Percentiles rank a stretch among this genome's conserved stretches.
Evolutionary conservation across 2,329 filamentous ascomycete genomes (phyloP).

Genomic region (Escovopsis sp.): DNA sequence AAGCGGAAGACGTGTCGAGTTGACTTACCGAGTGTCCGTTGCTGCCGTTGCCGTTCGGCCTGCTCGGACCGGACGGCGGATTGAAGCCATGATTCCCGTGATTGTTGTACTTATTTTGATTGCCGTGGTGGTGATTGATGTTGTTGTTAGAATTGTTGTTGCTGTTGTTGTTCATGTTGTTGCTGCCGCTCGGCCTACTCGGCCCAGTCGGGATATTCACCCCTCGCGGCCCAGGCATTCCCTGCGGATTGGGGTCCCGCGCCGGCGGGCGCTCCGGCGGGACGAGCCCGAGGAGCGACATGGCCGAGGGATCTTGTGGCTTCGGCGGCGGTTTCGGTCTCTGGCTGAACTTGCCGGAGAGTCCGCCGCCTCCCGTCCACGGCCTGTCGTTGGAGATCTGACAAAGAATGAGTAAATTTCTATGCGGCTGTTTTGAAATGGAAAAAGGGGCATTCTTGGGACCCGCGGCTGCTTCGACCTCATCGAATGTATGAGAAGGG

Average conservation of each 20-base stretch:
- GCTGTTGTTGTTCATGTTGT: no score
- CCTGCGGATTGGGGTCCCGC: constrained; percentile 7
- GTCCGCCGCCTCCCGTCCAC: constrained; percentile 16
- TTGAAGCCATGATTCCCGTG: no score
- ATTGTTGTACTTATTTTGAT: no score
- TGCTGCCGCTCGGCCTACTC: constrained; percentile 10
- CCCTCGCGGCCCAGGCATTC: constrained; percentile 4
- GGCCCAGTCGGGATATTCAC: constrained; percentile 7
- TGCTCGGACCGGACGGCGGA: no score
- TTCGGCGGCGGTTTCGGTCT: constrained; percentile 16
- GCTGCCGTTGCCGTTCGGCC: constrained; percentile 2
- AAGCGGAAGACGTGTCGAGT: no score
- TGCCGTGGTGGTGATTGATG: no score
- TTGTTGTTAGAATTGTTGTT: no score
- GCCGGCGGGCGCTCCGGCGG: constrained; percentile 29
- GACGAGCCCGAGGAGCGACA: constrained; percentile 33
- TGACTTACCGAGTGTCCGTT: constrained; percentile 7
- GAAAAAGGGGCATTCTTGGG: no score
- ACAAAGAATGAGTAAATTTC: no score
- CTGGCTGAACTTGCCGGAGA: constrained; percentile 22
- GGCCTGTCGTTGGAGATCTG: constrained; percentile 17
- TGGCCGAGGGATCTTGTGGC: constrained; percentile 30
- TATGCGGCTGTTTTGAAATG: no score
- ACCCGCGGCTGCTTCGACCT: no score
- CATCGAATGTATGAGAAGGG: no score